Evolutionary conservation across 2,329 filamentous ascomycete genomes (phyloP).

Genomic region (Cercospora zeae-maydis): DNA sequence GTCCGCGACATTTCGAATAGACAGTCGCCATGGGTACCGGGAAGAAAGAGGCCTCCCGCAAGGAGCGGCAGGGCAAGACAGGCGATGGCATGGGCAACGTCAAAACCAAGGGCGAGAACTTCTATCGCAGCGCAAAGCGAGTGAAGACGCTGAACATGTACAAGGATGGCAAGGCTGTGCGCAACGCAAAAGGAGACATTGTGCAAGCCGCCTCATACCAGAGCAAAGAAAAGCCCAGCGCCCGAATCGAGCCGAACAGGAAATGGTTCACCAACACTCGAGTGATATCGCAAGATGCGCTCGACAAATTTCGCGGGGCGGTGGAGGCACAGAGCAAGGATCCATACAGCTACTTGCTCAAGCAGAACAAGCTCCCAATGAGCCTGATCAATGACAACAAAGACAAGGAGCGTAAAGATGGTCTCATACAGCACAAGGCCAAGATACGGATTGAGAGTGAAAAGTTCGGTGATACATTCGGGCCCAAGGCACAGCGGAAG

Average conservation of each 20-base stretch:
- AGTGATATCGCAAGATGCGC: conserved; percentile 82
- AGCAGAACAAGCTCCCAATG: conserved; percentile 96
- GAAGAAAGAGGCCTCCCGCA: conserved; percentile 86
- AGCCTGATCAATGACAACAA: conserved; percentile 79
- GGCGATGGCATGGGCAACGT: conserved; percentile 89
- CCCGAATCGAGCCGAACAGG: conserved; percentile 89
- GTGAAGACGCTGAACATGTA: conserved; percentile 85
- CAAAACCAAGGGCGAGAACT: conserved; percentile 94
- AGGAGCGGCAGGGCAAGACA: conserved; percentile 78
- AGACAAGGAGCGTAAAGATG: conserved; percentile 61
- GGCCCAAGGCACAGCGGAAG: conserved; percentile 89
- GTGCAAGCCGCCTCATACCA: conserved; percentile 81
- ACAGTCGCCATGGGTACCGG: conserved; percentile 67
- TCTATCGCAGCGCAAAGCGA: conserved; percentile 85
- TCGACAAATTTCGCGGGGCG: conserved; percentile 82
- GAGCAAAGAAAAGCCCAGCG: conserved; percentile 73
- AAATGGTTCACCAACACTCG: conserved; percentile 98
- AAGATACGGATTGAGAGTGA: conserved; percentile 89
- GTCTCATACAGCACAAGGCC: conserved; percentile 84
- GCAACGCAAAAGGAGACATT: conserved; percentile 80
- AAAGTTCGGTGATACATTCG: conserved; percentile 85
- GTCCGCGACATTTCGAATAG: neutral
- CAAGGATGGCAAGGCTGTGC: conserved; percentile 78
- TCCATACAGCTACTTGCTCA: conserved; percentile 90
- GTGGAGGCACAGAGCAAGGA: conserved; percentile 87